Evolutionary conservation across 2,329 filamentous ascomycete genomes (phyloP).

Genomic region (Emmonsiellopsis sp.): DNA sequence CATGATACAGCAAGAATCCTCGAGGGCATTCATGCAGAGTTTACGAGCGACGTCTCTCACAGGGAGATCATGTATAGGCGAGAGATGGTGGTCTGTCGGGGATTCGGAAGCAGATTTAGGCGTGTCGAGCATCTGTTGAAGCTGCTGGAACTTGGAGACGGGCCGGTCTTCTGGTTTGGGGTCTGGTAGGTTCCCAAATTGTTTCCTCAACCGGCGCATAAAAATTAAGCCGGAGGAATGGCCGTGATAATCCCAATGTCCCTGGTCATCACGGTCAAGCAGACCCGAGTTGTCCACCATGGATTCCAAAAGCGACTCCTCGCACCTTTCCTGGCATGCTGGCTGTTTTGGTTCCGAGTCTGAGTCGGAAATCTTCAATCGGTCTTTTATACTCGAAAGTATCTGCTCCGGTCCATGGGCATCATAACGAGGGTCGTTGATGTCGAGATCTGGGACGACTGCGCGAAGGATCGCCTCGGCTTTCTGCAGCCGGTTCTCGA

Average conservation of each 20-base stretch:
- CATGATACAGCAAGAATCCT: slow-evolving; percentile 54
- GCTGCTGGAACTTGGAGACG: slow-evolving; percentile 37
- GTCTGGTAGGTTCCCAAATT: slow-evolving; percentile 62
- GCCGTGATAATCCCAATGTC: slow-evolving; percentile 91
- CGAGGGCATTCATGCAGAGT: slow-evolving; percentile 50
- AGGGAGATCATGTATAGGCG: slow-evolving; percentile 59
- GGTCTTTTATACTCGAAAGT: slow-evolving; percentile 32
- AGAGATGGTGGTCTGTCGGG: slow-evolving; percentile 46
- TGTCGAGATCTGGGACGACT: slow-evolving; percentile 72
- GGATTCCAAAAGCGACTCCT: slow-evolving; percentile 71
- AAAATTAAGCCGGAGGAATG: slow-evolving; percentile 88
- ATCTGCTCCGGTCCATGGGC: slow-evolving; percentile 56
- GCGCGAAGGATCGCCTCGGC: slow-evolving; percentile 71
- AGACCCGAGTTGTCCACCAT: slow-evolving; percentile 93
- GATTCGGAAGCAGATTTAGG: slow-evolving; percentile 57
- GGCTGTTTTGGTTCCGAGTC: slow-evolving; percentile 14
- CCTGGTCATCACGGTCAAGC: slow-evolving; percentile 81
- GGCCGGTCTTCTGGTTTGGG: slow-evolving; percentile 42
- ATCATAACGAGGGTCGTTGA: slow-evolving; percentile 78
- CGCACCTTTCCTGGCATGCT: slow-evolving; percentile 34
- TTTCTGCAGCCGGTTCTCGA: slow-evolving; percentile 73
- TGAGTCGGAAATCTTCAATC: slow-evolving; percentile 14
- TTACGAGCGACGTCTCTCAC: slow-evolving; percentile 47
- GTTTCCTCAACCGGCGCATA: slow-evolving; percentile 73
- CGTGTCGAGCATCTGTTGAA: slow-evolving; percentile 57